Base-by-base conservation (phyloP, 1,139 yeast genomes). In the Citeromyces hawaiiensis region DNA sequence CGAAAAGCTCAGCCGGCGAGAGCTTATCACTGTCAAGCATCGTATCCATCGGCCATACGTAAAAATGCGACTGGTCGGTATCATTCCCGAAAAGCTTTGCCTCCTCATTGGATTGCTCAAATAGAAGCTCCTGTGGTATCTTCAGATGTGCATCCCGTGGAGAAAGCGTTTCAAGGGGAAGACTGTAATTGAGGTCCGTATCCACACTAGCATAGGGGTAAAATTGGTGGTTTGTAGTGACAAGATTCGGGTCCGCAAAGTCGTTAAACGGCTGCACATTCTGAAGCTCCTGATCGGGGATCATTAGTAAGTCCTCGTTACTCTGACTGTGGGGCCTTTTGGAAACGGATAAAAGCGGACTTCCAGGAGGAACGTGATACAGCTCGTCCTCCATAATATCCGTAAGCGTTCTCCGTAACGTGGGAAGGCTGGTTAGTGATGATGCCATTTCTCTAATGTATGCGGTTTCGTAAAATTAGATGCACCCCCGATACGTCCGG, bases 381-480 rank as follows among this genome's bases (percentile, higher is more conserved):
- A 68, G 53, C 39, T 68, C 74, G 40, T 68, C 73, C 40, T 67
- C 72, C 63, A 67, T 62, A 38, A 67, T 57, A 44, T 68, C 72
- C 36, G 68, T 63, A 41, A 64, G 53, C 21, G 71, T 56, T 51
- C 67, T 61, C 49, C 66, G 63, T 43, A 62, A 53, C 18, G 57
- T 52, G 29, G 72, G 71, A 43, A 63, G 55, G 23, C 63, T 57
- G 13, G 68, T 66, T 43, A 63, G 50, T 34, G 34, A 36, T 21
- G 72, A 65, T 25, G 71, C 60, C 72, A 67, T 66, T 5, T 29
- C 16, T 17, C 14, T 19, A 19, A n/a, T n/a, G n/a, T n/a, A n/a
- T 19, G 21, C 4, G 21, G 21, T 19, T 5, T 19, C 21, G 21
- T 19, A 19, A 19, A 19, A 19, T 7, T 19, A 7, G 4, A 7